These are phyloP conservation scores for Penicillium decumbens DNA, from an alignment of 2,329 filamentous ascomycete species.

Conservation along the genomic window DNA sequence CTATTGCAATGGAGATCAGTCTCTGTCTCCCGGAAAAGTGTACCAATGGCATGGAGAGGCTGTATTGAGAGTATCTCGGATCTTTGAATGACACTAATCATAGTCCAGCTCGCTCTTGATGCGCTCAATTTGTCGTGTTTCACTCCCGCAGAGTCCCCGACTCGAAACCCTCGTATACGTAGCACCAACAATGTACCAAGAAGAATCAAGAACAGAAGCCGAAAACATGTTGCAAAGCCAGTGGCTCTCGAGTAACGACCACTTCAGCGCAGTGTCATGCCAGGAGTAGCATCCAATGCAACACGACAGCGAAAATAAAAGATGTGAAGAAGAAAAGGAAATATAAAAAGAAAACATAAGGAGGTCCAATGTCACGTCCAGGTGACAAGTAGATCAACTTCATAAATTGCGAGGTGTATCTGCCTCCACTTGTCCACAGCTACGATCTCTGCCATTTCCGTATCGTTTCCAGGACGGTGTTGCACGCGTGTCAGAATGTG, in stretches of 20 bases:
- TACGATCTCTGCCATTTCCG: constrained; percentile 15
- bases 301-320: background rate
- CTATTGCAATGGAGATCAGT: background rate
- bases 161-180: background rate
- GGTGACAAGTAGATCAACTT: background rate
- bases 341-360: background rate
- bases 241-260: background rate
- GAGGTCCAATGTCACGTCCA: background rate
- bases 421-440: constrained; percentile 20
- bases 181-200: background rate
- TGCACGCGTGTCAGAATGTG: constrained; percentile 13
- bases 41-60: background rate
- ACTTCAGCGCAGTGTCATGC: background rate
- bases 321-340: background rate
- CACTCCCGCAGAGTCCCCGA: background rate
- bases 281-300: background rate
- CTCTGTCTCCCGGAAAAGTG: background rate
- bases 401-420: constrained; percentile 18
- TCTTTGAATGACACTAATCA: background rate
- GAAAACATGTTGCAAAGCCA: background rate
- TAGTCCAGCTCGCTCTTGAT: background rate
- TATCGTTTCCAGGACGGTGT: constrained; percentile 11
- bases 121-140: background rate
- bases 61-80: background rate
- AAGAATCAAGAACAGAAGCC: background rate